Evolutionary conservation across 108 stramenopile species (phyloP).

Genomic region (Pseudonitzschia pungens): DNA sequence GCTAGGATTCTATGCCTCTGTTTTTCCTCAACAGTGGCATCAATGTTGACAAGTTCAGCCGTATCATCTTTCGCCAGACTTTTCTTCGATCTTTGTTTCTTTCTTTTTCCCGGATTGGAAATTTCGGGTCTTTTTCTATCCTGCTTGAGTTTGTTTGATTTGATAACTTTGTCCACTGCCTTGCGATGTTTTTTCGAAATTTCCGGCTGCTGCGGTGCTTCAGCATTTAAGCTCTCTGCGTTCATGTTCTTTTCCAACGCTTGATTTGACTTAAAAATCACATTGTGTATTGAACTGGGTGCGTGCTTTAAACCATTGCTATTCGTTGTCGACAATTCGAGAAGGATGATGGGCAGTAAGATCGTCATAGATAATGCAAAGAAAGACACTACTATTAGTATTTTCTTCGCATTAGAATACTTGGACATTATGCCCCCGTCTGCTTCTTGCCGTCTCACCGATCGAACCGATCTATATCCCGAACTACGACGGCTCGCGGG

Average conservation of each 20-base stretch:
- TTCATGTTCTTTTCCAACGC: background rate
- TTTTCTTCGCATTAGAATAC: slow-evolving; percentile 23
- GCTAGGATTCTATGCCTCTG: slow-evolving; percentile 32
- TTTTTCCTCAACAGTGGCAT: background rate
- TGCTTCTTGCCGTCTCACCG: slow-evolving; percentile 25
- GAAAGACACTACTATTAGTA: slow-evolving; percentile 1
- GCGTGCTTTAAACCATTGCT: background rate
- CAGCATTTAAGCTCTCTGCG: slow-evolving; percentile 4
- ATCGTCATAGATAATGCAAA: slow-evolving; percentile 22
- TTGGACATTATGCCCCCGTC: slow-evolving; percentile 10
- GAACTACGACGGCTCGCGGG: background rate
- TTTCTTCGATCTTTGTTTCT: background rate
- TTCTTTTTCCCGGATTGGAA: background rate
- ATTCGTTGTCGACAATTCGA: slow-evolving; percentile 23
- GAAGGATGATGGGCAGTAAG: slow-evolving; percentile 29
- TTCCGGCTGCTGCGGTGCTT: background rate
- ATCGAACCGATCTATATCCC: slow-evolving; percentile 32
- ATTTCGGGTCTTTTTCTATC: background rate
- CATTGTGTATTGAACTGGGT: slow-evolving; percentile 8
- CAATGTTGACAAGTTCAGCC: background rate
- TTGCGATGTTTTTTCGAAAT: background rate
- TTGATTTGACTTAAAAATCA: background rate
- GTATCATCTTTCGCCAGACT: background rate
- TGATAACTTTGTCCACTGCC: background rate
- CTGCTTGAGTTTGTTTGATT: background rate